phyloP scores from a whole-genome alignment of 164 flowering plant genomes.

The Liriodendron chinense region DNA sequence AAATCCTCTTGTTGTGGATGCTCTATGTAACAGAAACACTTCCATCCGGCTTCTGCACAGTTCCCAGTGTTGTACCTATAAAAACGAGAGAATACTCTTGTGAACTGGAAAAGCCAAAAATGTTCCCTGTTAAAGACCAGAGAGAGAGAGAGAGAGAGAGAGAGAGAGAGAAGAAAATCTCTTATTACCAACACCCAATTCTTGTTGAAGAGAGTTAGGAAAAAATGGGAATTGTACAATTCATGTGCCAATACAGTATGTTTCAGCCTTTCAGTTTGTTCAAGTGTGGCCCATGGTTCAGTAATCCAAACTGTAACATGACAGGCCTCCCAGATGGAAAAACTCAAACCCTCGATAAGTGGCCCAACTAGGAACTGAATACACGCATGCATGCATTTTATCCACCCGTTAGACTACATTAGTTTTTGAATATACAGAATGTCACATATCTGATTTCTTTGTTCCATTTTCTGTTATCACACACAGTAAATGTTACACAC shows the following conservation, averaged over 20 bases:
- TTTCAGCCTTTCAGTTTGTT: too few species aligned
- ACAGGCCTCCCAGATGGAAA: too few species aligned
- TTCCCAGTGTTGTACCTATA: slow-evolving; percentile 46
- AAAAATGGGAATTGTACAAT: background rate
- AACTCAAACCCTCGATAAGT: too few species aligned
- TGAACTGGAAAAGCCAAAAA: background rate
- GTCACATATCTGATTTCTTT: background rate
- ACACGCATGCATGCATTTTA: background rate
- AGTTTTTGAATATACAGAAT: too few species aligned
- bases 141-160: too few species aligned
- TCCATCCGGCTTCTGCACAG: slow-evolving; percentile 51
- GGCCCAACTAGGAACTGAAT: too few species aligned
- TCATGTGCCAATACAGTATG: too few species aligned
- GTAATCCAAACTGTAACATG: too few species aligned
- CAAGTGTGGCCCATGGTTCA: too few species aligned
- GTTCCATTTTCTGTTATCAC: background rate
- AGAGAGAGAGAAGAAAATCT: background rate
- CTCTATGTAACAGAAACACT: slow-evolving; percentile 50
- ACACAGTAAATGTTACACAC: too few species aligned
- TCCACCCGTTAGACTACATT: background rate
- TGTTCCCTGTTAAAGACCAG: background rate
- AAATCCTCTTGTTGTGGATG: background rate
- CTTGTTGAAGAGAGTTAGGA: background rate
- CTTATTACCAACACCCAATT: background rate
- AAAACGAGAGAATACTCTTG: slow-evolving; percentile 5